These are phyloP conservation scores for Epichloe sp. DNA, from an alignment of 2,329 filamentous ascomycete species.

Conservation along the genomic window DNA sequence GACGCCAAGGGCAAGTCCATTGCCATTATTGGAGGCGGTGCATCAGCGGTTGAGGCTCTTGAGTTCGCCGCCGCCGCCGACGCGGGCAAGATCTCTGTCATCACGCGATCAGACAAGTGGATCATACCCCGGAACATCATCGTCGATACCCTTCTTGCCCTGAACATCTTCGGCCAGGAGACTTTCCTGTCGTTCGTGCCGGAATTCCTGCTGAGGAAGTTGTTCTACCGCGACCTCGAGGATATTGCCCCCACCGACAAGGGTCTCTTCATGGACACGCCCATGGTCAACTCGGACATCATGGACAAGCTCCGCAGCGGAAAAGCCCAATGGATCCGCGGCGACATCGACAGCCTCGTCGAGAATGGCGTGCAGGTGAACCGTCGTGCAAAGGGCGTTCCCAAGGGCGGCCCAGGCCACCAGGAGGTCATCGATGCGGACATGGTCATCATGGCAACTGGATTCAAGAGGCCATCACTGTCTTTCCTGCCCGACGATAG, in stretches of 20 bases:
- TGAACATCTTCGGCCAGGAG: slow-evolving; percentile 71
- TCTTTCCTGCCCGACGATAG: slow-evolving; percentile 60
- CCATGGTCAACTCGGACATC: slow-evolving; percentile 76
- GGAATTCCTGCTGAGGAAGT: slow-evolving; percentile 56
- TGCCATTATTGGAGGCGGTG: slow-evolving; percentile 64
- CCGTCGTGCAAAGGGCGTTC: slow-evolving; percentile 56
- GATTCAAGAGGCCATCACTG: slow-evolving; percentile 61
- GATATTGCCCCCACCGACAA: slow-evolving; percentile 55
- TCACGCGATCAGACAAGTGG: slow-evolving; percentile 74
- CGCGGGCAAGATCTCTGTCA: slow-evolving; percentile 56
- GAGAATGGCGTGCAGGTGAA: slow-evolving; percentile 57
- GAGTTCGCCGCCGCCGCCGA: slow-evolving; percentile 60
- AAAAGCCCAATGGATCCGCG: slow-evolving; percentile 65
- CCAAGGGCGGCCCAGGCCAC: slow-evolving; percentile 59
- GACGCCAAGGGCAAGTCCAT: slow-evolving; percentile 62
- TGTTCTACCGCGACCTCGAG: slow-evolving; percentile 73
- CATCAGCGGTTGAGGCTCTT: slow-evolving; percentile 69
- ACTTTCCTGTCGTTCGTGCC: slow-evolving; percentile 66
- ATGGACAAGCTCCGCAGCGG: slow-evolving; percentile 62
- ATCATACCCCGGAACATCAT: slow-evolving; percentile 72
- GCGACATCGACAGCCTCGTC: slow-evolving; percentile 59
- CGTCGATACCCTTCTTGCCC: slow-evolving; percentile 57
- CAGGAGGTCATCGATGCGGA: slow-evolving; percentile 57
- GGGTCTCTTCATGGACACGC: slow-evolving; percentile 71
- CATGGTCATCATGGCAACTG: slow-evolving; percentile 72